These are phyloP conservation scores for Herpetomonas tarakana DNA, from an alignment of 208 protist species.

Conservation along the genomic window DNA sequence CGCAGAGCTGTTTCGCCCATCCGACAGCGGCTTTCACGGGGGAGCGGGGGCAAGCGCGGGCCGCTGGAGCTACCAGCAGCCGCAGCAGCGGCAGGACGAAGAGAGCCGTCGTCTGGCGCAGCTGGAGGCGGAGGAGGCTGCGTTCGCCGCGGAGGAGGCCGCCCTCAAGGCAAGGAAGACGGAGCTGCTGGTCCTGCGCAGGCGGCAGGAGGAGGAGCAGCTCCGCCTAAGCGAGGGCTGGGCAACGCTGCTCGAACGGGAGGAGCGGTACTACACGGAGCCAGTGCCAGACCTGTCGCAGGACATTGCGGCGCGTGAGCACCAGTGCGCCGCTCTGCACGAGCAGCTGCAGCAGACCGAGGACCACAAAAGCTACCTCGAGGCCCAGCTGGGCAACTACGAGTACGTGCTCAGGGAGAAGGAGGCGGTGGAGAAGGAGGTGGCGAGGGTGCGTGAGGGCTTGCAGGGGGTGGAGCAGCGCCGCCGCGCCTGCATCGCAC, in stretches of 20 bases:
- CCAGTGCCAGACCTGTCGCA: conserved; percentile 35
- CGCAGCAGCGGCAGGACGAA: conserved; percentile 18
- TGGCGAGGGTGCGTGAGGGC: conserved; percentile 27
- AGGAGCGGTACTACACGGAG: conserved; percentile 76
- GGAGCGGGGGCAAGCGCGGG: conserved; percentile 13
- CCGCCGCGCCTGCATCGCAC: conserved; percentile 27
- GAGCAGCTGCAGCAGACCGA: conserved; percentile 42
- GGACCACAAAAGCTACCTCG: conserved; percentile 23
- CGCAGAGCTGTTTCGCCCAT: conserved; percentile 2
- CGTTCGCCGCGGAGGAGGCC: conserved; percentile 42
- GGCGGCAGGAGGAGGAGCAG: conserved; percentile 52
- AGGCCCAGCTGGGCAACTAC: conserved; percentile 27
- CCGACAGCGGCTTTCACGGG: conserved; percentile 2
- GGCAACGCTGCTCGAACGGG: conserved; percentile 57
- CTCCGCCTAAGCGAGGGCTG: conserved; percentile 53
- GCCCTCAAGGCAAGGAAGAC: conserved; percentile 31
- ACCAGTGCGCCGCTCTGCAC: conserved; percentile 39
- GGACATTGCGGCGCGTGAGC: conserved; percentile 44
- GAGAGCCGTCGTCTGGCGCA: conserved; percentile 16
- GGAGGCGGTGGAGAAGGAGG: conserved; percentile 36
- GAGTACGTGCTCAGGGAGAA: conserved; percentile 38
- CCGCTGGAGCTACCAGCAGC: conserved; percentile 34
- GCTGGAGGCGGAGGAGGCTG: conserved; percentile 41
- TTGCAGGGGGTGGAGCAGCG: conserved; percentile 43
- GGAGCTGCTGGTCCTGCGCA: conserved; percentile 32